These are phyloP conservation scores for Colletotrichum australisinense DNA, from an alignment of 2,329 filamentous ascomycete genomes.

Conservation along the genomic window DNA sequence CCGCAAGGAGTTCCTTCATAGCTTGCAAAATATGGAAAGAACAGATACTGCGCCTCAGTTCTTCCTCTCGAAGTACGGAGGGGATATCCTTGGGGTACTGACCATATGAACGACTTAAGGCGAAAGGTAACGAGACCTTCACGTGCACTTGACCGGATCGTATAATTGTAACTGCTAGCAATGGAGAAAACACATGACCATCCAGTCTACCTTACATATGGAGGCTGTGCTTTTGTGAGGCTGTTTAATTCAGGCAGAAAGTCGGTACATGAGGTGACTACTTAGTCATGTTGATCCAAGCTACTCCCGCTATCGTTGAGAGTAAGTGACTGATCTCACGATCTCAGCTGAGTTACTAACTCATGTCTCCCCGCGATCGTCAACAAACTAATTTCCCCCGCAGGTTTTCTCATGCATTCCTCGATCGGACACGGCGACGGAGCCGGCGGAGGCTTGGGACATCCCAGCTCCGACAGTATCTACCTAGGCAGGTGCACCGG, in stretches of 20 bases:
- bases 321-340: too few relatives aligned
- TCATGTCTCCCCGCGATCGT: not conserved
- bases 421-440: not conserved
- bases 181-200: not conserved
- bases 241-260: not conserved
- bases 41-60: not conserved
- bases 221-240: not conserved
- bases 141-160: not conserved
- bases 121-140: not conserved
- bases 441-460: not conserved
- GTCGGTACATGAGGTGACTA: too few relatives aligned
- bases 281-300: not conserved
- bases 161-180: not conserved
- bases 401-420: not conserved
- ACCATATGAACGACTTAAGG: not conserved
- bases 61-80: not conserved
- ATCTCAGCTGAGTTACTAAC: not conserved
- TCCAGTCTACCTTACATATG: not conserved
- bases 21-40: not conserved
- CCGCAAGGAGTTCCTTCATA: not conserved
- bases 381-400: not conserved
- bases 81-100: not conserved
- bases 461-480: not conserved
- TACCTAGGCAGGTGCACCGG: not conserved
- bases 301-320: too few relatives aligned